Evolutionary conservation across 768 basidiomycete genomes (phyloP).

Genomic region (Amanita inopinata): DNA sequence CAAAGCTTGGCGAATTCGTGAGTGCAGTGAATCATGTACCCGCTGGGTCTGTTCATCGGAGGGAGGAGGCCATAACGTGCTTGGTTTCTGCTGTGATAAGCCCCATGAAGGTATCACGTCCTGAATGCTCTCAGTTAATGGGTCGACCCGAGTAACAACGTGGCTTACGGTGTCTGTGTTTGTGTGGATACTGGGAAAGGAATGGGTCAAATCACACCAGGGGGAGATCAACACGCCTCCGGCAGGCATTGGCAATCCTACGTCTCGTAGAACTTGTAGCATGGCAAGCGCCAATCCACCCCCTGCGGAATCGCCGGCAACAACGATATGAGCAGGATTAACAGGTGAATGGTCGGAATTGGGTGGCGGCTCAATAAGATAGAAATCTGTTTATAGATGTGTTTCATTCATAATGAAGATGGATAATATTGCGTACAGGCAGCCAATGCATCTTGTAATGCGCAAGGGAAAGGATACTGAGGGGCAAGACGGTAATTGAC

Average conservation of each 20-base stretch:
- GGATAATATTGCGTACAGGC: slow-evolving; percentile 47
- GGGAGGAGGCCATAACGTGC: slow-evolving; percentile 70
- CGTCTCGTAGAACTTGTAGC: slow-evolving; percentile 81
- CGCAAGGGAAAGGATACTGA: slow-evolving; percentile 95
- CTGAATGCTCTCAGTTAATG: slow-evolving; percentile 24
- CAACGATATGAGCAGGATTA: slow-evolving; percentile 69
- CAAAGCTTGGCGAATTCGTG: slow-evolving; percentile 50
- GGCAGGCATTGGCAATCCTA: slow-evolving; percentile 71
- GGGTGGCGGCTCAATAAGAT: slow-evolving; percentile 79
- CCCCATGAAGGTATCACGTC: slow-evolving; percentile 77
- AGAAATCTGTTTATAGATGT: slow-evolving; percentile 45
- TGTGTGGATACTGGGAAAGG: slow-evolving; percentile 78
- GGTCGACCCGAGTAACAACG: neutral
- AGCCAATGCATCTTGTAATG: slow-evolving; percentile 80
- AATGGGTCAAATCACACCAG: slow-evolving; percentile 89
- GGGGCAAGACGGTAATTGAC: slow-evolving; percentile 85
- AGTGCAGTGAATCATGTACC: slow-evolving; percentile 51
- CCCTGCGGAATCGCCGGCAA: slow-evolving; percentile 91
- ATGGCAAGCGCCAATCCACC: slow-evolving; percentile 80
- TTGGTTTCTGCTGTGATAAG: slow-evolving; percentile 70
- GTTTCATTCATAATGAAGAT: neutral
- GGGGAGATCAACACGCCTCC: slow-evolving; percentile 88
- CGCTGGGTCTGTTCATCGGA: slow-evolving; percentile 48
- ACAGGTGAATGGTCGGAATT: slow-evolving; percentile 72
- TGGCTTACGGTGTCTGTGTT: slow-evolving; percentile 75